phyloP scores from a whole-genome alignment of 192 early-diverging fungal species.

The Spizellomyces sp. region DNA sequence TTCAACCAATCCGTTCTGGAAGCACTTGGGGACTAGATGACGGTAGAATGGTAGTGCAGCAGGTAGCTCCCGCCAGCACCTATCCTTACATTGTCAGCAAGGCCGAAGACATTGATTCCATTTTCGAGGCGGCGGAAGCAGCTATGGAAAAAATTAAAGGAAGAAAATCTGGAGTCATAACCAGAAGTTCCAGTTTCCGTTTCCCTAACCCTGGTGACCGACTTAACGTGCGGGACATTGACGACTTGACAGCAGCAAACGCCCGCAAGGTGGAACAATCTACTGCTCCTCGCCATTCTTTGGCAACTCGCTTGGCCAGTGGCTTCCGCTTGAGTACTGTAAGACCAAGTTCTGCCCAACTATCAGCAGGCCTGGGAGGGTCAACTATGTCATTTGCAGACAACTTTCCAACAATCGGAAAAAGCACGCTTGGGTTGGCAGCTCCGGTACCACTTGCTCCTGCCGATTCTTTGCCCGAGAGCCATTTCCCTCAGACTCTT shows the following conservation, averaged over 20 bases:
- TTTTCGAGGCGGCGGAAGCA: not conserved
- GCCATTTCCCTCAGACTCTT: conserved; percentile 22
- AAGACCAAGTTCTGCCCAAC: not conserved
- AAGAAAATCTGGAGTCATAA: not conserved
- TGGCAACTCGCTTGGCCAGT: conserved; percentile 6
- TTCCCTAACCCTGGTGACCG: not conserved
- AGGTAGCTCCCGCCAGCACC: not conserved
- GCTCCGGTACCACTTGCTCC: conserved; percentile 15
- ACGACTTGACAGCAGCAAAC: not conserved
- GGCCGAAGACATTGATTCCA: conserved; percentile 23
- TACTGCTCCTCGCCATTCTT: not conserved
- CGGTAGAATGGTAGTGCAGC: not conserved
- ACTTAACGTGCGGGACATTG: conserved; percentile 1
- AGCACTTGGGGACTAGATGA: conserved; percentile 2
- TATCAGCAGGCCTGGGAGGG: not conserved
- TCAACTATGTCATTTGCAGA: conserved; percentile 17
- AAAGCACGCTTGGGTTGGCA: not conserved
- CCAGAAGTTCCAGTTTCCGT: conserved; percentile 6
- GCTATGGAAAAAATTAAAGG: not conserved
- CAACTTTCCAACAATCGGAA: conserved; percentile 5
- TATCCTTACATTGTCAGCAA: conserved; percentile 15
- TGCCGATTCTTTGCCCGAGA: conserved; percentile 16
- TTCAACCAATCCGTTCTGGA: not conserved
- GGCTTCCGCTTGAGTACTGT: not conserved
- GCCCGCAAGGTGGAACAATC: not conserved